A percentile compares a stretch with the other conserved stretches of the same genome.
phyloP scores from a whole-genome alignment of 2,329 filamentous ascomycete genomes.

The Phialocephala subalpina region DNA sequence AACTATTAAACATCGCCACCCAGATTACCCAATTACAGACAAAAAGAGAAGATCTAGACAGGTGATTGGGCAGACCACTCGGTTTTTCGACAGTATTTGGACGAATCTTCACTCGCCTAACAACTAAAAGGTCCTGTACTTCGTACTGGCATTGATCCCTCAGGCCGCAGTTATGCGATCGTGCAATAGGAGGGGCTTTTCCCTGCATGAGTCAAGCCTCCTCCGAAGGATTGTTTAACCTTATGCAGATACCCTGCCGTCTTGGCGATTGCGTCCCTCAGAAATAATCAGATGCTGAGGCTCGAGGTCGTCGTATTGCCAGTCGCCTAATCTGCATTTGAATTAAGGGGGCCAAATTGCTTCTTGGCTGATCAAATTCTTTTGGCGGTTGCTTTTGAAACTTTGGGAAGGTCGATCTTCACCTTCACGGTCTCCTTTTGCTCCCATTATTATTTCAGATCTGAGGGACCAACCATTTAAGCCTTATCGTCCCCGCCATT shows the following conservation, averaged over 20 bases:
- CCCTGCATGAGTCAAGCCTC: neutral
- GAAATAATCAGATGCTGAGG: constrained; percentile 3
- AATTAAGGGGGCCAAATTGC: neutral
- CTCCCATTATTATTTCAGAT: neutral
- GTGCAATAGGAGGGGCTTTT: neutral
- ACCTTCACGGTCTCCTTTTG: neutral
- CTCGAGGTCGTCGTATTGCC: neutral
- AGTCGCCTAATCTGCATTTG: neutral
- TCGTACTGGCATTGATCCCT: too few relatives aligned
- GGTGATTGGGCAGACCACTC: too few relatives aligned
- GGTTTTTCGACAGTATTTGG: too few relatives aligned
- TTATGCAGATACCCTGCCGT: neutral
- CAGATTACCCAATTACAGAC: too few relatives aligned
- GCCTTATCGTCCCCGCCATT: constrained; percentile 7
- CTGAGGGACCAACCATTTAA: neutral
- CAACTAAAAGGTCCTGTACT: too few relatives aligned
- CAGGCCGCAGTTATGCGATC: neutral
- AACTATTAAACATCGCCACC: too few relatives aligned
- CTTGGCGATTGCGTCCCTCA: neutral
- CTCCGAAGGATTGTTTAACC: constrained; percentile 4
- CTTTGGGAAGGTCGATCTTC: neutral
- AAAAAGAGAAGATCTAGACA: too few relatives aligned
- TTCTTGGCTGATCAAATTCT: neutral
- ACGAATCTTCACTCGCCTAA: too few relatives aligned
- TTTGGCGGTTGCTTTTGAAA: constrained; percentile 5